Percentiles rank a stretch among this genome's conserved stretches.
These are phyloP conservation scores for Tricholoma sp. DNA, from an alignment of 768 basidiomycete species.

Conservation along the genomic window DNA sequence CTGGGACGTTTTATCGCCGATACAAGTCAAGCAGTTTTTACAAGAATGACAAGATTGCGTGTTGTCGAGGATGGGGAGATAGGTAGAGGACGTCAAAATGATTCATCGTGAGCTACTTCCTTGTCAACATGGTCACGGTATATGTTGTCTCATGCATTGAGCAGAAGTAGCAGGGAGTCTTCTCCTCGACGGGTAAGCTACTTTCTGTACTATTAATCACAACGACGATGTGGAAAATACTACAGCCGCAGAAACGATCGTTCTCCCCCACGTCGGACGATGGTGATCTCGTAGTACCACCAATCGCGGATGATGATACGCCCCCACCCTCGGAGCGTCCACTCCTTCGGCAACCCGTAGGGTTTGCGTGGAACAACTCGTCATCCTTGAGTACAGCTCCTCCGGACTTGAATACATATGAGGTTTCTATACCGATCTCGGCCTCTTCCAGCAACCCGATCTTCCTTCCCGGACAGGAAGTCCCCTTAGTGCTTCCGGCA, in stretches of 20 bases:
- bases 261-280: constrained; percentile 53
- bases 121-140: background rate
- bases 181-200: constrained; percentile 42
- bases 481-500: constrained; percentile 15
- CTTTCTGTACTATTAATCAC: background rate
- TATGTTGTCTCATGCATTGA: background rate
- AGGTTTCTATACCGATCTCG: constrained; percentile 26
- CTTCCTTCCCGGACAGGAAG: constrained; percentile 55
- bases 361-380: constrained; percentile 36
- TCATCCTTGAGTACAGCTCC: constrained; percentile 23
- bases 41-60: constrained; percentile 9
- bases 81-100: constrained; percentile 33
- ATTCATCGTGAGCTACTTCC: constrained; percentile 32
- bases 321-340: constrained; percentile 46
- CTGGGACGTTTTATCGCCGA: background rate
- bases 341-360: constrained; percentile 56
- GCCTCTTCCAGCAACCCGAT: constrained; percentile 17
- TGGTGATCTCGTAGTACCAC: constrained; percentile 34
- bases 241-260: constrained; percentile 40
- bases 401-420: constrained; percentile 35
- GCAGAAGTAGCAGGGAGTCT: constrained; percentile 55
- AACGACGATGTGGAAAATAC: background rate
- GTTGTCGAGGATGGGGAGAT: constrained; percentile 26
- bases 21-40: background rate
- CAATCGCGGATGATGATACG: constrained; percentile 38